Evolutionary conservation across 176 grass and related monocot species (phyloP).

Genomic region (Aegilops umbellulata): DNA sequence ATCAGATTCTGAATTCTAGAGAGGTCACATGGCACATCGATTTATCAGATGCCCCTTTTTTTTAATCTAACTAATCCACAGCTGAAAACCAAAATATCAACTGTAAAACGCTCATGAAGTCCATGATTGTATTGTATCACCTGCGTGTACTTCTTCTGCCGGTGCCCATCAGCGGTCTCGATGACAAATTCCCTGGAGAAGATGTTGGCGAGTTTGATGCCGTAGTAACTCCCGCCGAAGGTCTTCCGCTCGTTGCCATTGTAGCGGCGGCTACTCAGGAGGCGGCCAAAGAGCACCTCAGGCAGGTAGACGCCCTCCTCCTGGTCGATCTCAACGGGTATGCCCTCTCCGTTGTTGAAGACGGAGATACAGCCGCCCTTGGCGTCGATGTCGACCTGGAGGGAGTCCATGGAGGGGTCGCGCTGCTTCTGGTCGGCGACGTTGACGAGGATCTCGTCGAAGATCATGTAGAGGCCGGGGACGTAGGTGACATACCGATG

Average conservation of each 20-base stretch:
- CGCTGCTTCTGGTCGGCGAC: conserved; percentile 99
- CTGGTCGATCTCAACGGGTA: conserved; percentile 82
- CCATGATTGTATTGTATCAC: conserved; percentile 23
- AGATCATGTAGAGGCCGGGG: conserved; percentile 92
- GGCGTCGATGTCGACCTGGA: conserved; percentile 78
- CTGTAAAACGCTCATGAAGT: not conserved
- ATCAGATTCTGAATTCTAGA: too few relatives aligned
- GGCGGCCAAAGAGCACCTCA: conserved; percentile 58
- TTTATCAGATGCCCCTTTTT: too few relatives aligned
- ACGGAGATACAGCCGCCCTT: conserved; percentile 52
- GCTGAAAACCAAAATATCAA: too few relatives aligned
- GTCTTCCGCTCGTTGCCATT: not conserved
- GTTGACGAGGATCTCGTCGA: conserved; percentile 98
- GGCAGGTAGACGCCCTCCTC: conserved; percentile 70
- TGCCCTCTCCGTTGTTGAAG: conserved; percentile 79
- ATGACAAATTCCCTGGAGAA: conserved; percentile 88
- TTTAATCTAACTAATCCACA: too few relatives aligned
- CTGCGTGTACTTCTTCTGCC: conserved; percentile 84
- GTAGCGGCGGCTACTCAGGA: conserved; percentile 83
- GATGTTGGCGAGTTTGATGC: conserved; percentile 74
- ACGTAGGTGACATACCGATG: conserved; percentile 62
- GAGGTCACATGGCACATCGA: too few relatives aligned
- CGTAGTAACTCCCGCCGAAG: not conserved
- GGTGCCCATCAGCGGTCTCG: conserved; percentile 60
- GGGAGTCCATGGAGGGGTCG: conserved; percentile 67